These are phyloP conservation scores for Eruca vesicaria DNA, from an alignment of 441 rosid species.

Conservation along the genomic window DNA sequence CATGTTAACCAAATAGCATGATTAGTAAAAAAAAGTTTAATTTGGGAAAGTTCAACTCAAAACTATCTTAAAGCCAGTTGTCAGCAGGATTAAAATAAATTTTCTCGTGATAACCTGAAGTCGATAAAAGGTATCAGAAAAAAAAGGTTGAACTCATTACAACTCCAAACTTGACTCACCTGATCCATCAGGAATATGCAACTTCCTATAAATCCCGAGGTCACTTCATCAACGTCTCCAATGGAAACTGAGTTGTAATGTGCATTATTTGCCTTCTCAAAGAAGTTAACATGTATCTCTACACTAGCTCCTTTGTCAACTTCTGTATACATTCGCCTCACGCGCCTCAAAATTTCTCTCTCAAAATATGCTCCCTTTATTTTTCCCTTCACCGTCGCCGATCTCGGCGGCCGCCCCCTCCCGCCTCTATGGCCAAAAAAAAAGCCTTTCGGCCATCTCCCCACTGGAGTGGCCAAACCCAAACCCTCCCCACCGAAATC, in stretches of 20 bases:
- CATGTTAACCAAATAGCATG: not conserved
- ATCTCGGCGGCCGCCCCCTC: too few relatives aligned
- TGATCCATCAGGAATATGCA: constrained; percentile 59
- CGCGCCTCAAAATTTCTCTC: too few relatives aligned
- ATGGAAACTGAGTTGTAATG: not conserved
- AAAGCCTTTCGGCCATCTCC: too few relatives aligned
- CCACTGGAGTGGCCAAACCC: too few relatives aligned
- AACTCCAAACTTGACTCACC: constrained; percentile 43
- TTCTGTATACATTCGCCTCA: too few relatives aligned
- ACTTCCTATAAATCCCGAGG: not conserved
- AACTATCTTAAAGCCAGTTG: constrained; percentile 79
- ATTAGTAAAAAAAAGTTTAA: not conserved
- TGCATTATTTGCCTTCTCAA: not conserved
- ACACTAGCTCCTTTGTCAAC: constrained; percentile 82
- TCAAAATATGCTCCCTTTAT: too few relatives aligned
- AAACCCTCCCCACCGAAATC: too few relatives aligned
- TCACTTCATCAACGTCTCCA: not conserved
- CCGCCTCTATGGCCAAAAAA: too few relatives aligned
- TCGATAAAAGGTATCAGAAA: constrained; percentile 1
- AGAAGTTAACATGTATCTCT: constrained; percentile 66
- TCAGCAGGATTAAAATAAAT: constrained; percentile 93
- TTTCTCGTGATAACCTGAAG: constrained; percentile 84
- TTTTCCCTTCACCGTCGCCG: too few relatives aligned
- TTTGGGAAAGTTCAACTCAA: not conserved
- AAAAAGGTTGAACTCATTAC: constrained; percentile 22